Conservation (phyloP, 768 basidiomycete species). For the Paxillus involutus region DNA sequence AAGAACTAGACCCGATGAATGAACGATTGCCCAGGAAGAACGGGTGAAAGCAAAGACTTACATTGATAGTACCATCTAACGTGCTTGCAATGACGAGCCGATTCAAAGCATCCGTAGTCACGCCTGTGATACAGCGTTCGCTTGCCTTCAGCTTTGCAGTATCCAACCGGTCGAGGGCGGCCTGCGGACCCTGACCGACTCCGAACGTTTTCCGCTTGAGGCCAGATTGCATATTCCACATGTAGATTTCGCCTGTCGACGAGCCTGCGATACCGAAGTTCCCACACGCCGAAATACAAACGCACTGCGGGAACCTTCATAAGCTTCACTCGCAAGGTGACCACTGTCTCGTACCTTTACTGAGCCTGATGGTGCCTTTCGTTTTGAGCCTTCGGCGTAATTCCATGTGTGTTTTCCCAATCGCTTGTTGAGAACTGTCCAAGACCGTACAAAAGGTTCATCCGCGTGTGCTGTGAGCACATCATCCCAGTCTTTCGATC, state of each 20-base stretch:
- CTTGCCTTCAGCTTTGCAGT: conserved; percentile 41
- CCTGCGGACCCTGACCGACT: conserved; percentile 62
- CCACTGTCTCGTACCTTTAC: conserved; percentile 59
- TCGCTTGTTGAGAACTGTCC: conserved; percentile 82
- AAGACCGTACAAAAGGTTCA: conserved; percentile 80
- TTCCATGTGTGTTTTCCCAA: conserved; percentile 75
- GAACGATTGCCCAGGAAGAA: neutral
- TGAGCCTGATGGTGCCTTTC: conserved; percentile 53
- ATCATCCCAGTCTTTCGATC: conserved; percentile 97
- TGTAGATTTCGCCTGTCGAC: conserved; percentile 73
- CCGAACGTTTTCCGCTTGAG: conserved; percentile 76
- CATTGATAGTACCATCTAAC: conserved; percentile 86
- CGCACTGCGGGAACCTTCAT: conserved; percentile 46
- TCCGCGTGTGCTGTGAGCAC: conserved; percentile 88
- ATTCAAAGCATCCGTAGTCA: conserved; percentile 87
- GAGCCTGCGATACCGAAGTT: conserved; percentile 91
- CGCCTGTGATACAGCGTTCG: conserved; percentile 68
- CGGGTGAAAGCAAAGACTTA: conserved; percentile 37
- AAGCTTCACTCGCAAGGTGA: neutral
- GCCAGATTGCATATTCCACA: conserved; percentile 99
- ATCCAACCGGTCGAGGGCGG: conserved; percentile 46
- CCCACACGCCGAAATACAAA: conserved; percentile 91
- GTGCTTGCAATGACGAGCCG: conserved; percentile 79
- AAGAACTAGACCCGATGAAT: conserved; percentile 68
- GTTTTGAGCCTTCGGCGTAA: conserved; percentile 48